Conservation (phyloP, 345 rosid species). For the Acer negundo region DNA sequence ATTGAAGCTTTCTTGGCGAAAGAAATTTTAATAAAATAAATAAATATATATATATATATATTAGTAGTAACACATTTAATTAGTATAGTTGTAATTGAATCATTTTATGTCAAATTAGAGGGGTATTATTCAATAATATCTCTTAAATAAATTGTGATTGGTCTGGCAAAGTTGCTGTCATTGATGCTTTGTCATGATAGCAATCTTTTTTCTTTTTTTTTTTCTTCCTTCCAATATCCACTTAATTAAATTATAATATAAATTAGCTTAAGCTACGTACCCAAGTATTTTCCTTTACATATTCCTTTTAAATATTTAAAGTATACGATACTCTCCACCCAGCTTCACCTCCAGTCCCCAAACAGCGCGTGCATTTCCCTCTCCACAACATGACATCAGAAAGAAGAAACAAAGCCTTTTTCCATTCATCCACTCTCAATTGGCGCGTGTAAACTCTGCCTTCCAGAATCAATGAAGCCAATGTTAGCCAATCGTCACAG, state of each 20-base stretch:
- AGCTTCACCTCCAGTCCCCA: background rate
- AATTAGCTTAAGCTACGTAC: background rate
- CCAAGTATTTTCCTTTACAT: too few species aligned
- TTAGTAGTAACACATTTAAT: too few species aligned
- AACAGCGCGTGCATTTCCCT: background rate
- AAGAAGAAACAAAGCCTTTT: too few species aligned
- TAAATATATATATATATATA: too few species aligned
- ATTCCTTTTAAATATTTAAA: background rate
- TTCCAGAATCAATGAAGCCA: conserved; percentile 20
- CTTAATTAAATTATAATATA: background rate
- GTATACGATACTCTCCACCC: background rate
- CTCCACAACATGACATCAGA: background rate
- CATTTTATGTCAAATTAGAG: too few species aligned
- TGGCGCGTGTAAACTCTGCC: conserved; percentile 15
- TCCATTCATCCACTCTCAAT: background rate
- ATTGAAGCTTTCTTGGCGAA: too few species aligned
- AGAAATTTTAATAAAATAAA: too few species aligned
- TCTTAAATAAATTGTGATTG: background rate
- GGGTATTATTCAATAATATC: too few species aligned
- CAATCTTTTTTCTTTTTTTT: background rate
- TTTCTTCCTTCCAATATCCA: background rate
- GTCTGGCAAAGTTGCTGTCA: background rate
- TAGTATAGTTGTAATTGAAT: too few species aligned
- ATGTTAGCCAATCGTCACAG: conserved; percentile 5
- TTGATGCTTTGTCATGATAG: background rate